Conservation (phyloP, 306 rosid species). For the Trifolium pratense region DNA sequence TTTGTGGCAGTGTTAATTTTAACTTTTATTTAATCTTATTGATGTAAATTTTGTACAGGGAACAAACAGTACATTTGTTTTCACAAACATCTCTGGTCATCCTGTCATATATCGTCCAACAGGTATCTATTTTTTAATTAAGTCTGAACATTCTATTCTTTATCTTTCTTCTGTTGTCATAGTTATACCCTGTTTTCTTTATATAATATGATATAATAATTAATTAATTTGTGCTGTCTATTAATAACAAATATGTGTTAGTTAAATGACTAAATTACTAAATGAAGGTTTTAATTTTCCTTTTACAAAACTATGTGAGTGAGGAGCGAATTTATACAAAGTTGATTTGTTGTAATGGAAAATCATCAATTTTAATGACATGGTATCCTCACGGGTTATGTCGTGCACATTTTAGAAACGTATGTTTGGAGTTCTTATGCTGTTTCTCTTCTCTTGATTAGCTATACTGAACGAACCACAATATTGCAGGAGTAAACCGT, state of each 20-base stretch:
- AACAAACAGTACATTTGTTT: slow-evolving; percentile 82
- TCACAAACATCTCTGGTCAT: slow-evolving; percentile 68
- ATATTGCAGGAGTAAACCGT: slow-evolving; percentile 78
- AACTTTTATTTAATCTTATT: slow-evolving; percentile 22
- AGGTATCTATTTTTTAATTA: slow-evolving; percentile 52
- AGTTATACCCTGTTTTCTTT: slow-evolving; percentile 7
- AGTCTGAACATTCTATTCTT: slow-evolving; percentile 5
- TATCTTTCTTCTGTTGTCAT: slow-evolving; percentile 24
- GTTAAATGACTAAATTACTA: slow-evolving; percentile 5
- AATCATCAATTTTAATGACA: slow-evolving; percentile 15
- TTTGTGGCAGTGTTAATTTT: neutral
- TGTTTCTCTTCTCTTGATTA: slow-evolving; percentile 24
- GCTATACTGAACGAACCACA: slow-evolving; percentile 30
- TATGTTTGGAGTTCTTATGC: slow-evolving; percentile 31
- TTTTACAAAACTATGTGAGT: slow-evolving; percentile 10
- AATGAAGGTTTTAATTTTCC: slow-evolving; percentile 9
- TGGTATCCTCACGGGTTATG: neutral
- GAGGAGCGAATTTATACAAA: slow-evolving; percentile 14
- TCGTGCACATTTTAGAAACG: neutral
- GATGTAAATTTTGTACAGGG: slow-evolving; percentile 70
- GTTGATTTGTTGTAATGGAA: slow-evolving; percentile 23
- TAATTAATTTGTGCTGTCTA: slow-evolving; percentile 19
- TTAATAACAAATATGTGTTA: slow-evolving; percentile 2
- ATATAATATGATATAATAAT: slow-evolving; percentile 7
- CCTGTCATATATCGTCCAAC: slow-evolving; percentile 85